phyloP scores from a whole-genome alignment of 2,329 filamentous ascomycete species.

The Polytolypa hystricis region DNA sequence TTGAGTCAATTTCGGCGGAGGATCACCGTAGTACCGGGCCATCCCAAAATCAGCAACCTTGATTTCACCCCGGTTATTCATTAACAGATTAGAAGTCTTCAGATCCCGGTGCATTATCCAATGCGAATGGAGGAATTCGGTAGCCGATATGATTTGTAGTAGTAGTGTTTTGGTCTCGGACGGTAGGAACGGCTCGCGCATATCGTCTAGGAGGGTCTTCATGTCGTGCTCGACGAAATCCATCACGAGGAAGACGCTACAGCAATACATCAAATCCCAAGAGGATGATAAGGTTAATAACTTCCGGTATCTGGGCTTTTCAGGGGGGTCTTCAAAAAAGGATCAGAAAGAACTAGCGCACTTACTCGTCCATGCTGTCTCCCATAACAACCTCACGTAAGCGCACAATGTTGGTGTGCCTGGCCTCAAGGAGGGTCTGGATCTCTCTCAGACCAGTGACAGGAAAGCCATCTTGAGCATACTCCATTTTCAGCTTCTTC shows the following conservation, averaged over 20 bases:
- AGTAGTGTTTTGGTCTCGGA: constrained; percentile 89
- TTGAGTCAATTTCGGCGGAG: constrained; percentile 68
- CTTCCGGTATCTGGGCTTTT: constrained; percentile 27
- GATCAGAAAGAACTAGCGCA: constrained; percentile 10
- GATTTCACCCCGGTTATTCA: constrained; percentile 88
- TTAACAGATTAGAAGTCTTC: constrained; percentile 85
- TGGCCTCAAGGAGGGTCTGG: constrained; percentile 70
- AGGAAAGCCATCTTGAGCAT: constrained; percentile 68
- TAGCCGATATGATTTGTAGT: constrained; percentile 66
- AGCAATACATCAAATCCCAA: constrained; percentile 15
- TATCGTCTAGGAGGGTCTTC: constrained; percentile 82
- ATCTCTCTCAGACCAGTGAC: constrained; percentile 92
- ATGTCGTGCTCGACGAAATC: constrained; percentile 97
- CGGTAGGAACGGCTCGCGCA: constrained; percentile 84
- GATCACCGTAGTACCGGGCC: constrained; percentile 78
- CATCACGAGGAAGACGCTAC: constrained; percentile 83
- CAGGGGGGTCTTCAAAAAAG: constrained; percentile 14
- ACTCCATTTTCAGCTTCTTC: constrained; percentile 87
- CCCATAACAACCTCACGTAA: constrained; percentile 78
- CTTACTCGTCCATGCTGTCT: constrained; percentile 48
- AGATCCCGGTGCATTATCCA: constrained; percentile 92
- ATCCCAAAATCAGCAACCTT: constrained; percentile 98
- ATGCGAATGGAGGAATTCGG: constrained; percentile 74
- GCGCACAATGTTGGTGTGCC: constrained; percentile 71
- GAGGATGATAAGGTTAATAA: constrained; percentile 24